phyloP scores from a whole-genome alignment of 768 basidiomycete genomes.

The Roridomyces roridus region DNA sequence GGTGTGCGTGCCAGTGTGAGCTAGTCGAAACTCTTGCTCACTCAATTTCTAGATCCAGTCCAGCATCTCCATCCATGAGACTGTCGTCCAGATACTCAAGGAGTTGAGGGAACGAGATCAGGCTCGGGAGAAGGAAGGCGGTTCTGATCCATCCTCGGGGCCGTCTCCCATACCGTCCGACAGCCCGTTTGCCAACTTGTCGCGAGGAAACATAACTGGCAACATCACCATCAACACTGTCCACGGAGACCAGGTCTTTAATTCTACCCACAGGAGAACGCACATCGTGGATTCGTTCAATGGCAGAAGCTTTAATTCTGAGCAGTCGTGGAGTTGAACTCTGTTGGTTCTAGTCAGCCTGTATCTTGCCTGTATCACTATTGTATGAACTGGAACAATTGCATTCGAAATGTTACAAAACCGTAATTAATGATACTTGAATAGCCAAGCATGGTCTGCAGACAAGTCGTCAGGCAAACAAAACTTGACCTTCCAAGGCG shows the following conservation, averaged over 20 bases:
- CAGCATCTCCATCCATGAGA: slow-evolving; percentile 30
- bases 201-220: slow-evolving; percentile 22
- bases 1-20: slow-evolving; percentile 27
- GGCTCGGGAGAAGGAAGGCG: slow-evolving; percentile 1
- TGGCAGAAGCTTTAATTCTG: not conserved
- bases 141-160: not conserved
- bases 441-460: slow-evolving; percentile 46
- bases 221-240: slow-evolving; percentile 28
- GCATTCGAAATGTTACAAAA: too few relatives aligned
- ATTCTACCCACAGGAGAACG: slow-evolving; percentile 9
- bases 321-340: too few relatives aligned
- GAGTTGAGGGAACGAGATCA: slow-evolving; percentile 17
- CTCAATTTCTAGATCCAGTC: slow-evolving; percentile 26
- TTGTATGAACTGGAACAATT: too few relatives aligned
- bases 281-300: slow-evolving; percentile 28
- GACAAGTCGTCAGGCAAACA: slow-evolving; percentile 45
- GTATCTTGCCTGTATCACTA: not conserved
- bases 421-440: slow-evolving; percentile 35
- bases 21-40: not conserved
- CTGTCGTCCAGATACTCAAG: slow-evolving; percentile 23
- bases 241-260: slow-evolving; percentile 19
- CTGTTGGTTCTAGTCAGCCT: not conserved
- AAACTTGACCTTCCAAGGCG: slow-evolving; percentile 47
- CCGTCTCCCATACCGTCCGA: slow-evolving; percentile 4
- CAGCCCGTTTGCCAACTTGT: slow-evolving; percentile 21